Base-by-base conservation (phyloP, 2,329 filamentous ascomycete genomes). In the Bretziella fagacearum region DNA sequence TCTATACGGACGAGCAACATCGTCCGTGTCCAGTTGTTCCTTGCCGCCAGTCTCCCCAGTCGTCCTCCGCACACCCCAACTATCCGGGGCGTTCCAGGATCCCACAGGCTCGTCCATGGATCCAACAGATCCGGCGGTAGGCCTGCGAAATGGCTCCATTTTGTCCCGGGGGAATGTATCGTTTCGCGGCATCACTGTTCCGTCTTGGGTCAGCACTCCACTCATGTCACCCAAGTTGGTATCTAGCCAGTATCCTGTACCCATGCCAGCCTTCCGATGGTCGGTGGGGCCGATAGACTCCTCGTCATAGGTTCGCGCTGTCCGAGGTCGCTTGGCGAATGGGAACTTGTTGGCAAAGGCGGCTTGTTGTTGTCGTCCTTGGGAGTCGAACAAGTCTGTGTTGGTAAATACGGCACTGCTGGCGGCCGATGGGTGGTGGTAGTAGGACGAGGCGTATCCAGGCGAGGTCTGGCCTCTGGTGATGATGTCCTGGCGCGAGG, bases 1-100 rank as follows among this genome's bases (percentile, higher is more conserved):
- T n/a, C n/a, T n/a, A n/a, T n/a, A 30, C 11, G 35, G 41, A 10
- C 25, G 33, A 17, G 27, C 36, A 15, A 30, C n/a, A 6, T 46
- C 47, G 23, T 49, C 82, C 2, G 79, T 73, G 43, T 75, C 74
- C 5, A 75, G 69, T n/a, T 76, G 71, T 44, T 86, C 81, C 11
- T 73, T 66, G 48, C 85, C 81, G 1, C 68, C 65, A 3, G 59
- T 64, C 47, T 84, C 81, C 54, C 85, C 79, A 6, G 73, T 74
- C 37, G 70, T 70, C 51, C 77, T 79, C 54, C 83, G 84, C 22
- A 96, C 89, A 44, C 84, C 86, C 91, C 91, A 98, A 59, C 87
- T 95, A 60, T 96, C 89, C 1, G 91, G 89, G 3, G 87, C 87
- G 60, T 93, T 84, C 89, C 89, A 98, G 3, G 76, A 75, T 1